Conservation (phyloP, 768 basidiomycete species). For the Arthromyces matolae region DNA sequence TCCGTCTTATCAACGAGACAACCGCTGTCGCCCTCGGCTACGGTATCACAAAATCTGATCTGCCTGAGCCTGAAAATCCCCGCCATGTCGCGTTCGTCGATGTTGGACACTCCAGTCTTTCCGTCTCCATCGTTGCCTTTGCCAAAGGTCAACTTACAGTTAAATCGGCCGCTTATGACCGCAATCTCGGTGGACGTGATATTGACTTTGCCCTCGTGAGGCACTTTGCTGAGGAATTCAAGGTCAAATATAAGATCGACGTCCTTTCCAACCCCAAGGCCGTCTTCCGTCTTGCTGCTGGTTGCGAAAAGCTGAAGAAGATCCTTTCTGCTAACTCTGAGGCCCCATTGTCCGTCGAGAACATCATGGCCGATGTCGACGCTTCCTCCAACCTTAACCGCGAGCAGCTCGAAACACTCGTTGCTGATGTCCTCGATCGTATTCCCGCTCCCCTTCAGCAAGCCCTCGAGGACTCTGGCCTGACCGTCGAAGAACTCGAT, state of each 20-base stretch:
- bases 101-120: conserved; percentile 89
- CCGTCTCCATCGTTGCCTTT: conserved; percentile 86
- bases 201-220: conserved; percentile 88
- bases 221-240: conserved; percentile 91
- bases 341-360: conserved; percentile 88
- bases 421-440: conserved; percentile 69
- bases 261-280: conserved; percentile 90
- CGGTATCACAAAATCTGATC: conserved; percentile 97
- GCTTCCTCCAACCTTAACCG: conserved; percentile 82
- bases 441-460: conserved; percentile 72
- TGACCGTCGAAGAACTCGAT: conserved; percentile 83
- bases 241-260: conserved; percentile 97
- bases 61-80: conserved; percentile 79
- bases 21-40: conserved; percentile 96
- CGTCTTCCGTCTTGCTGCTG: conserved; percentile 80
- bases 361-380: conserved; percentile 94
- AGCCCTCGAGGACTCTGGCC: conserved; percentile 76
- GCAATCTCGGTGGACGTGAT: conserved; percentile 93
- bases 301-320: conserved; percentile 95
- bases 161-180: conserved; percentile 87
- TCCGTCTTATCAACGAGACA: conserved; percentile 95
- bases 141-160: conserved; percentile 89
- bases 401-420: conserved; percentile 79
- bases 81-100: conserved; percentile 93
- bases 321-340: conserved; percentile 91